Evolutionary conservation across 495 filamentous ascomycete genomes (phyloP), one percentile per base, ranked within the genome.

Genomic region (Pseudevernia furfuracea): DNA sequence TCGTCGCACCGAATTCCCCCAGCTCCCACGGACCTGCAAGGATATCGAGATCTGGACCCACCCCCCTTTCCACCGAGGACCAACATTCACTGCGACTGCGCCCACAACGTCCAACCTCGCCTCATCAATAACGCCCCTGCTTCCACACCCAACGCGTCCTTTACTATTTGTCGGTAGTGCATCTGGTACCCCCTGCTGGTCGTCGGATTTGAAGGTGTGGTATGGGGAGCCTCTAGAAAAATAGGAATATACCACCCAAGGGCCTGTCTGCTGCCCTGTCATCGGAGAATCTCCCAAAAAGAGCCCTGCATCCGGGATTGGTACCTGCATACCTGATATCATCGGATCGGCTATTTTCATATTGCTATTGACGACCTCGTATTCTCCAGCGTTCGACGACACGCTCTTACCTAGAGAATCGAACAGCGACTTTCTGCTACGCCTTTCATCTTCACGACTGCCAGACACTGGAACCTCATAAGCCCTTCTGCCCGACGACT

Each of bases 61-160:
- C n/a, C 61, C 46, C 43, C 41, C 46, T 21, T 59, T 41, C 28
- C 30, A 55, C 52, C 34, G n/a, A 64, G 32, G 34, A 52, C 62
- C 55, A 64, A 64, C 57, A 59, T 53, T 41, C n/a, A 30, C 34
- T 36, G 36, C 56, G 56, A 64, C 62, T 64, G 62, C 62, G 41
- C 62, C 62, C 46, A 59, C 43, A 34, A 49, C 15, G n/a, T 12
- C 36, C 4, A 23, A 38, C 34, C 43, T 44, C 17, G 39, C 61
- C 49, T 56, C 23, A 58, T 19, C 39, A n/a, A 58, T 64, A 48
- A n/a, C 41, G 34, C 41, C 44, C 44, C 57, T 60, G 21, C 23
- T 34, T n/a, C 58, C 43, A 59, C 32, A 49, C 17, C 62, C 44
- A 59, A 59, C 55, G 11, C 21, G n/a, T 64, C 23, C 62, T 64